These are phyloP conservation scores for Pyrenula massariospora DNA, from an alignment of 495 filamentous ascomycete genomes.

Conservation along the genomic window DNA sequence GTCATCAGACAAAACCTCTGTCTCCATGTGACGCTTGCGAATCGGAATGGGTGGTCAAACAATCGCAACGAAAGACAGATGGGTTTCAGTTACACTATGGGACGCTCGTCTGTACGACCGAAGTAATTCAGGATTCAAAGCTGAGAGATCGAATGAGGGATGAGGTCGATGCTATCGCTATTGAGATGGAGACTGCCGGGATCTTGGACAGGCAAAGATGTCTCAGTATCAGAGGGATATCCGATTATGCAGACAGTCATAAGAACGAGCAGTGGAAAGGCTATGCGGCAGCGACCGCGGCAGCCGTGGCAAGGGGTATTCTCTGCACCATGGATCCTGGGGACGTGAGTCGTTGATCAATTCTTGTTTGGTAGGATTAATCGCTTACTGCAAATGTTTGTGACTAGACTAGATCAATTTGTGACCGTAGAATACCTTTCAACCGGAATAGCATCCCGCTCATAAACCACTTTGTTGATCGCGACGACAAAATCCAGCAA, in stretches of 20 bases:
- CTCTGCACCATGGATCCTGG: slow-evolving; percentile 2
- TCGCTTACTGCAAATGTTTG: not conserved
- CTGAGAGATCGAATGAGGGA: slow-evolving; percentile 18
- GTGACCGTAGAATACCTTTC: slow-evolving; percentile 12
- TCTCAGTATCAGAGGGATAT: slow-evolving; percentile 18
- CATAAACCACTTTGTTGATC: slow-evolving; percentile 16
- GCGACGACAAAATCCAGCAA: slow-evolving; percentile 13
- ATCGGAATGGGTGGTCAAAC: not conserved
- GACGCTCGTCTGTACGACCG: slow-evolving; percentile 25
- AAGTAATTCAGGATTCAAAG: slow-evolving; percentile 21
- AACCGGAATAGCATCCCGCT: slow-evolving; percentile 14
- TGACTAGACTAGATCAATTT: slow-evolving; percentile 3
- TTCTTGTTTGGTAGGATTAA: not conserved
- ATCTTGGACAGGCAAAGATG: slow-evolving; percentile 13
- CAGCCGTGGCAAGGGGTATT: slow-evolving; percentile 7
- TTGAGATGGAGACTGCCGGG: slow-evolving; percentile 26
- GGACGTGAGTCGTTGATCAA: not conserved
- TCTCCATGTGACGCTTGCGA: not conserved
- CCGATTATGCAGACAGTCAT: slow-evolving; percentile 18
- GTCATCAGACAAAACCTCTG: slow-evolving; percentile 7
- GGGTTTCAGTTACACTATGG: slow-evolving; percentile 19
- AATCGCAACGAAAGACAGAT: not conserved
- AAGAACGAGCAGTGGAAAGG: slow-evolving; percentile 16
- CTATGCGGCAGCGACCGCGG: slow-evolving; percentile 18
- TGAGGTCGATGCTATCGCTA: slow-evolving; percentile 14